Evolutionary conservation across 2,329 filamentous ascomycete genomes (phyloP).

Genomic region (Metarhizium guizhouense): DNA sequence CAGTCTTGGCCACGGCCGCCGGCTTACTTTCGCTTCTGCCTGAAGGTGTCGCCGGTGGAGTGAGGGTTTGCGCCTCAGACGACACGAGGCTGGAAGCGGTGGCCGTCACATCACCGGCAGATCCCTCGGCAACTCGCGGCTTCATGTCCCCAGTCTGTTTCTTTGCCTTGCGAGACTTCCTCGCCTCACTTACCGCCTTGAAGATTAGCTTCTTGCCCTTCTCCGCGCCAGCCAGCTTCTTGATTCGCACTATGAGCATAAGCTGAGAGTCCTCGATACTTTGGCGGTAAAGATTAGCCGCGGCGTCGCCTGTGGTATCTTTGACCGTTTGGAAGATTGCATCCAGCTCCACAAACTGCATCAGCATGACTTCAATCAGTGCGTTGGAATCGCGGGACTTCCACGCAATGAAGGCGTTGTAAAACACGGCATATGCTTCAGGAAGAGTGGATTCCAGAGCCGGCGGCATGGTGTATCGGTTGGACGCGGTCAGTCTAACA

Average conservation of each 20-base stretch:
- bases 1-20: constrained; percentile 26
- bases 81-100: constrained; percentile 27
- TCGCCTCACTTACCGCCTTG: constrained; percentile 63
- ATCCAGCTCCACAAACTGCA: constrained; percentile 77
- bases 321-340: constrained; percentile 79
- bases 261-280: constrained; percentile 76
- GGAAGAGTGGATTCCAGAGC: constrained; percentile 54
- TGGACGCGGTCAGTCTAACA: constrained; percentile 54
- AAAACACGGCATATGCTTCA: constrained; percentile 63
- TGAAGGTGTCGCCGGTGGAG: constrained; percentile 43
- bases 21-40: constrained; percentile 29
- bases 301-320: constrained; percentile 63
- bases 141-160: constrained; percentile 61
- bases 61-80: constrained; percentile 39
- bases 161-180: constrained; percentile 54
- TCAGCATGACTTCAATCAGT: constrained; percentile 75
- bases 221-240: constrained; percentile 64
- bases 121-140: constrained; percentile 53
- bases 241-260: constrained; percentile 70
- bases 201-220: constrained; percentile 64
- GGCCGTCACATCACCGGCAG: constrained; percentile 24
- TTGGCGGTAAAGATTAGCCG: constrained; percentile 66
- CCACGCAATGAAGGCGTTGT: constrained; percentile 75
- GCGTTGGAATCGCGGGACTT: constrained; percentile 72
- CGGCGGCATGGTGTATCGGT: constrained; percentile 57